Base-by-base conservation (phyloP, 192 early-diverging fungal genomes). In the Obelidium mucronatum region DNA sequence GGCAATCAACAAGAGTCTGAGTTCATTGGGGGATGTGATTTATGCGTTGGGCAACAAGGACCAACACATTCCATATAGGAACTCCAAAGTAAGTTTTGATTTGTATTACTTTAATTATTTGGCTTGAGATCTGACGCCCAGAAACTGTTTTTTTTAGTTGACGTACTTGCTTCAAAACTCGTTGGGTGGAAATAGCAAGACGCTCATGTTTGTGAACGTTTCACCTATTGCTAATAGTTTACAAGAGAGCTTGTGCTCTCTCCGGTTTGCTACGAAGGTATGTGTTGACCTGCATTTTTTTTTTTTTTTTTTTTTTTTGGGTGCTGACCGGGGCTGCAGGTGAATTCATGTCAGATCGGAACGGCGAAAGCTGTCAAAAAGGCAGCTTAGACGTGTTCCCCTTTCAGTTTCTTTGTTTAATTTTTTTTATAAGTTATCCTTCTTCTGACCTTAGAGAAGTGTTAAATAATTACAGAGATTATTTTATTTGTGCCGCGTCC, bases 181-280 rank as follows among this genome's bases (percentile, higher is more conserved):
- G 1, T 71, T 93, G 15, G 91, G 88, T 17, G 97, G 97, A 22
- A 98, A 97, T 74, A 93, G 92, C 78, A 99, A 99, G 81, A 97
- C 96, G 11, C 87, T 98, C 24, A 99, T 99, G 97, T 97, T 99
- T 92, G 97, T 99, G 19, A 97, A 97, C 65, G 88, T 99, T 37
- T 93, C 90, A 26, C 97, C 97, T n/a, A 79, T 93, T 55, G 75
- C 86, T n/a, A 80, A 82, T 51, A 93, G 90, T 80, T 87, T 95
- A 42, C 83, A 86, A 37, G 97, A 99, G 79, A 96, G 93, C 17
- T 82, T 97, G 40, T 95, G 93, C 78, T 95, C 94, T 22, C 86
- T 98, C 58, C 86, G 95, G 58, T 98, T 98, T 89, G 97, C 97
- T 6, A 95, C 94, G 42, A 97, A 97, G 89, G 97, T 85, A 58